Evolutionary conservation across 257 asterid genomes (phyloP).

Genomic region (Leonotis leonurus): DNA sequence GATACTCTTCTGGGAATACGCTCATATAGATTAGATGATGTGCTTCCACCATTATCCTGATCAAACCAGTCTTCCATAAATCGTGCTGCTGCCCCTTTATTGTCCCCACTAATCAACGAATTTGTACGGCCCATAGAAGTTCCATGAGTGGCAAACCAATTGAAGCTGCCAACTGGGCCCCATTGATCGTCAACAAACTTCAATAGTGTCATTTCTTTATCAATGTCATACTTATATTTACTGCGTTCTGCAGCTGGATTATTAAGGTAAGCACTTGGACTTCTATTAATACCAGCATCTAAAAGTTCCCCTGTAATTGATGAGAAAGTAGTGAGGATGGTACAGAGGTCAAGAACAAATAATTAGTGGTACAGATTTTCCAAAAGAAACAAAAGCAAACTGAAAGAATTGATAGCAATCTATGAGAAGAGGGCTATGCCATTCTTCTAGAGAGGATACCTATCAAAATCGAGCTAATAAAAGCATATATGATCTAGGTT

Average conservation of each 20-base stretch:
- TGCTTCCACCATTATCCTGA: slow-evolving; percentile 30
- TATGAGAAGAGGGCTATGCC: not conserved
- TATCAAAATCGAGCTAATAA: slow-evolving; percentile 3
- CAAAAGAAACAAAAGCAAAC: slow-evolving; percentile 7
- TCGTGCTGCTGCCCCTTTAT: slow-evolving; percentile 98
- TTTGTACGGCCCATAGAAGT: slow-evolving; percentile 98
- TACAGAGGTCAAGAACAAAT: not conserved
- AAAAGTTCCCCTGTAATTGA: slow-evolving; percentile 72
- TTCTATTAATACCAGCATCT: slow-evolving; percentile 89
- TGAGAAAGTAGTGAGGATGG: slow-evolving; percentile 20
- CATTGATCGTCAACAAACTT: slow-evolving; percentile 85
- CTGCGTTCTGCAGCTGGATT: slow-evolving; percentile 84
- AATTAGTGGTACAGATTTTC: not conserved
- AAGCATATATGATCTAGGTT: too few relatives aligned
- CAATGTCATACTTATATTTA: slow-evolving; percentile 80
- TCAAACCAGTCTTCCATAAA: slow-evolving; percentile 99
- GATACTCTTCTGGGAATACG: slow-evolving; percentile 70
- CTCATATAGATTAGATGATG: slow-evolving; percentile 20
- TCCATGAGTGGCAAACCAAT: slow-evolving; percentile 99
- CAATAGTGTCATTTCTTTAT: slow-evolving; percentile 87
- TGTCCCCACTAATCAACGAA: slow-evolving; percentile 92
- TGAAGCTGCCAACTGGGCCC: slow-evolving; percentile 99
- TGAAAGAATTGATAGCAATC: not conserved
- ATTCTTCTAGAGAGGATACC: not conserved
- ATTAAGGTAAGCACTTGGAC: slow-evolving; percentile 95